These are phyloP conservation scores for Clarireedia paspali DNA, from an alignment of 2,329 filamentous ascomycete genomes.

Conservation along the genomic window DNA sequence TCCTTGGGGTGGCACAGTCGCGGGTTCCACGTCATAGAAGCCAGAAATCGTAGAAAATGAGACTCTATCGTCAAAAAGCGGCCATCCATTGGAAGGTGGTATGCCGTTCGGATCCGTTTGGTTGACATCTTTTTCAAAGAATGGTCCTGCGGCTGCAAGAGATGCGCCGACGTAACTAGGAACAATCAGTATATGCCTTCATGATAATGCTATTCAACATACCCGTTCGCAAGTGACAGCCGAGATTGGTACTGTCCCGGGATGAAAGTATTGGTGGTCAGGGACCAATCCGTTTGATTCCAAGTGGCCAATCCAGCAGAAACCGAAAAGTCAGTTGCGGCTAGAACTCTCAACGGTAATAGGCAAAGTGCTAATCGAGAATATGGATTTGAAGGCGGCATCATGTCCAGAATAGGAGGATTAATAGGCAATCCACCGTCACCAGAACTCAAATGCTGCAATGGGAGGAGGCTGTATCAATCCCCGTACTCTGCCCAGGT, in stretches of 20 bases:
- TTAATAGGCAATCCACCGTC: neutral
- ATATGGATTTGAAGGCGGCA: neutral
- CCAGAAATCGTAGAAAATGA: constrained; percentile 61
- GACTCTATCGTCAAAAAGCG: constrained; percentile 54
- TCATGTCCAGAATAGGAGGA: neutral
- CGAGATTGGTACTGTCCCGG: constrained; percentile 28
- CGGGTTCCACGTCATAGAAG: constrained; percentile 55
- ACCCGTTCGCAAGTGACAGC: constrained; percentile 29
- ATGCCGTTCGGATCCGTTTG: constrained; percentile 24
- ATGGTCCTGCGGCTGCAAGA: constrained; percentile 25
- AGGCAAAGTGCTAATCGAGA: neutral
- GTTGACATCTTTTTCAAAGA: constrained; percentile 28
- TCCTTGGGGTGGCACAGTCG: constrained; percentile 37
- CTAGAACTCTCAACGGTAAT: neutral
- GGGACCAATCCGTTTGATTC: constrained; percentile 26
- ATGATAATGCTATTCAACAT: neutral
- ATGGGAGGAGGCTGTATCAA: no score
- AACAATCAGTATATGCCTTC: neutral
- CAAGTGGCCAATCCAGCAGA: constrained; percentile 19
- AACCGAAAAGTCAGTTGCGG: constrained; percentile 22
- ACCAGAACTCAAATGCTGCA: no score
- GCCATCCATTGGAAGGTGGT: constrained; percentile 53
- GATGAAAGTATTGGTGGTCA: constrained; percentile 21
- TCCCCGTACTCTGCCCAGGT: no score
- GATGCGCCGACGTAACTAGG: constrained; percentile 28